Evolutionary conservation across 768 basidiomycete species (phyloP), one percentile per base, ranked within the genome.

Genomic region (Rhodotorula sphaerocarpa): DNA sequence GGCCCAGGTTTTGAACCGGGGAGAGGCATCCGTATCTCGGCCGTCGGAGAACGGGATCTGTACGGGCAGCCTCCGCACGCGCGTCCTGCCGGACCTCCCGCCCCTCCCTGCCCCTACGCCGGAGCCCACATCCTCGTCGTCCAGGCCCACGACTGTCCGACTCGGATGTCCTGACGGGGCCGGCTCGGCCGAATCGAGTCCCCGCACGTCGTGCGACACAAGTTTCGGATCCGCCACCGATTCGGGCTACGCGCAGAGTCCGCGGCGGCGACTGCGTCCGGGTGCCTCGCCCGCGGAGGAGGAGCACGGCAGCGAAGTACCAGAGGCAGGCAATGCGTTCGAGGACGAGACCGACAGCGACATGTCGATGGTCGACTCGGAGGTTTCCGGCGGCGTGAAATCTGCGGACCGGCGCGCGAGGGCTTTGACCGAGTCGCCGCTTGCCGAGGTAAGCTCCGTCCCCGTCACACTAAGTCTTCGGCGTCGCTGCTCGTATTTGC

Each of bases 371-470:
- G 31, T 36, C 25, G 65, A 55, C 42, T 42, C 15, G 20, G 43
- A 28, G 2, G 34, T 11, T 33, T 16, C 33, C 36, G 15, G 33
- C 18, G n/a, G 25, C n/a, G 36, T 7, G 3, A 9, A 9, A 1
- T 56, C 62, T 21, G 33, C 46, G 48, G 46, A 66, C 31, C 21
- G 60, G 16, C 47, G 65, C 9, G 65, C 61, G 3, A 23, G 65
- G 21, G 57, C 60, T 1, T 42, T 66, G 44, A 66, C 65, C 0
- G 65, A 66, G 27, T 66, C 65, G 16, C 65, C 65, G 7, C 16
- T 66, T 23, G 65, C 65, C 5, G 65, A 66, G 39, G 65, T 66
- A 21, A 43, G 4, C n/a, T 44, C 23, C 42, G 9, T 30, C 16
- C 3, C 30, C 3, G 16, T 34, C 33, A 23, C 41, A 4, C 11